phyloP scores from a whole-genome alignment of 1,284 basidiomycete genomes.

The Sanghuangporus sanghuang region DNA sequence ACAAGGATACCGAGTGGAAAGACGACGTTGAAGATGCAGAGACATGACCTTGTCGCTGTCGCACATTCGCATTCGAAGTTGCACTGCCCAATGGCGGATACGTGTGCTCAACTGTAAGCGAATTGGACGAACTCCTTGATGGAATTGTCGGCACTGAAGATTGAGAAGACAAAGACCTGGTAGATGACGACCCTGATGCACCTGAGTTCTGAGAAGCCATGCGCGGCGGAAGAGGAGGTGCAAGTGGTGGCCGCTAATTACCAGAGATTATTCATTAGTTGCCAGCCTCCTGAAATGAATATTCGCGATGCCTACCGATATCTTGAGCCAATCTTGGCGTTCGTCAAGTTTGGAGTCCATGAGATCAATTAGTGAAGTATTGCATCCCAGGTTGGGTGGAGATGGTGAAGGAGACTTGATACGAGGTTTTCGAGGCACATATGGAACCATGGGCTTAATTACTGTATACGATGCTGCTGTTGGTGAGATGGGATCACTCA shows the following conservation, averaged over 20 bases:
- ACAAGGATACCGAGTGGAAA: conserved; percentile 26
- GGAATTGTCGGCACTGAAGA: conserved; percentile 32
- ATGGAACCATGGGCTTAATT: conserved; percentile 17
- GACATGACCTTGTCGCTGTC: conserved; percentile 19
- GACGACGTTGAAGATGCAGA: conserved; percentile 25
- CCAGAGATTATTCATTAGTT: background rate
- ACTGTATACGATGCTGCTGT: conserved; percentile 17
- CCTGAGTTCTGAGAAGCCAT: conserved; percentile 50
- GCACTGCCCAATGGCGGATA: conserved; percentile 12
- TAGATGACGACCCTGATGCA: conserved; percentile 38
- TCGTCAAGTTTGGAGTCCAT: conserved; percentile 72
- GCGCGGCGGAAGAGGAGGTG: conserved; percentile 61
- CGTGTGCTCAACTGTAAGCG: conserved; percentile 17
- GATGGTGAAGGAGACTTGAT: conserved; percentile 43
- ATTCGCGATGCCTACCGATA: conserved; percentile 4
- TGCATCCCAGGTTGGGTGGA: conserved; percentile 47
- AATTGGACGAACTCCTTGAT: conserved; percentile 8
- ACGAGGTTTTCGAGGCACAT: conserved; percentile 17
- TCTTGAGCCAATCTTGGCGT: conserved; percentile 30
- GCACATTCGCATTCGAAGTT: conserved; percentile 2
- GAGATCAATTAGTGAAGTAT: conserved; percentile 64
- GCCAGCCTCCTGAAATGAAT: background rate
- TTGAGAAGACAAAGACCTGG: conserved; percentile 37
- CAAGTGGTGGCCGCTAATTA: conserved; percentile 19
- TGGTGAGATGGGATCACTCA: conserved; percentile 16